Evolutionary conservation across 2,329 filamentous ascomycete species (phyloP).

Genomic region (Atkinsonella texensis): DNA sequence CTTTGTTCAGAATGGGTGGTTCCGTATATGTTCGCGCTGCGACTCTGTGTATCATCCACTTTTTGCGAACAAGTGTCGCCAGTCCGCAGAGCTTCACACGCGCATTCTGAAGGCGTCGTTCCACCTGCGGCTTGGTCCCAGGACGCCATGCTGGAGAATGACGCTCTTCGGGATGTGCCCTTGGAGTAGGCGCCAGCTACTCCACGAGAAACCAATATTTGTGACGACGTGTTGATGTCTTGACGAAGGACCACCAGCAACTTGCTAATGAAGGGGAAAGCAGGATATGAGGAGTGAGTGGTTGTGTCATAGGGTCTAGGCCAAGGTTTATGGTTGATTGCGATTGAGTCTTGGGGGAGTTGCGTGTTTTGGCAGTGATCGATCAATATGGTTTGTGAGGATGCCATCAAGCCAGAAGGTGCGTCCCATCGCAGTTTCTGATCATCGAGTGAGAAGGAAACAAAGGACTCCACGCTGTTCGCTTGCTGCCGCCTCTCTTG

Average conservation of each 20-base stretch:
- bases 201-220: slow-evolving; percentile 17
- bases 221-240: slow-evolving; percentile 13
- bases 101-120: slow-evolving; percentile 10
- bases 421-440: too few relatives aligned
- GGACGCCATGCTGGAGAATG: slow-evolving; percentile 4
- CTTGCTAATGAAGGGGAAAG: not conserved
- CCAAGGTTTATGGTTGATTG: not conserved
- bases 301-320: not conserved
- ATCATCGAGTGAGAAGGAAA: too few relatives aligned
- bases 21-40: slow-evolving; percentile 1
- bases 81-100: slow-evolving; percentile 8
- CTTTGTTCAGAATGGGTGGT: not conserved
- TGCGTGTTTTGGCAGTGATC: too few relatives aligned
- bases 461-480: too few relatives aligned
- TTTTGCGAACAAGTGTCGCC: slow-evolving; percentile 8
- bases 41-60: slow-evolving; percentile 7
- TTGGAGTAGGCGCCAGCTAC: slow-evolving; percentile 11
- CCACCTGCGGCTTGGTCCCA: slow-evolving; percentile 2
- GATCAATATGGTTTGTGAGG: too few relatives aligned
- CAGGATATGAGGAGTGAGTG: not conserved
- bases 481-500: too few relatives aligned
- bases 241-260: slow-evolving; percentile 3
- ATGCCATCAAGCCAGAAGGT: too few relatives aligned
- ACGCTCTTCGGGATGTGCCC: slow-evolving; percentile 4
- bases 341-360: too few relatives aligned